Base-by-base conservation (phyloP, 1,284 basidiomycete genomes). In the Mycosarcoma mackinlayi region DNA sequence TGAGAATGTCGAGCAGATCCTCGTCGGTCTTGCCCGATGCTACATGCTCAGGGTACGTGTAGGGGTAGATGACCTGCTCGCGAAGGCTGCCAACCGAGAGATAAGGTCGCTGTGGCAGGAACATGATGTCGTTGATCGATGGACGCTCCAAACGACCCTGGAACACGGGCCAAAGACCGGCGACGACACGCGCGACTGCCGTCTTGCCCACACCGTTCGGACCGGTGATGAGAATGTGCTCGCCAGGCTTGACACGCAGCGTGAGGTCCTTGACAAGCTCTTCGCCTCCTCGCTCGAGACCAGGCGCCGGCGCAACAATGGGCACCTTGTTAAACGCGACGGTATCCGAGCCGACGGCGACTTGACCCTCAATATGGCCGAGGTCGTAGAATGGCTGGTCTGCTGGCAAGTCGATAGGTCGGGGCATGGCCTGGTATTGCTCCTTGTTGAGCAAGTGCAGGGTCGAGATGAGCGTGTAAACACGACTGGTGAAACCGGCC, bases 141-240 rank as follows among this genome's bases (percentile, higher is more conserved):
- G 80, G 80, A 24, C 65, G 55, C 25, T 76, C 71, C 23, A 85
- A 68, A 34, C 78, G 65, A 19, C 86, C 83, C 56, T 83, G 79
- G 70, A 85, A 83, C 76, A 89, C 78, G 80, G 88, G 73, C 94
- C 94, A 98, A 3, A 98, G 85, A 7, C 92, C 91, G 1, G 93
- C 93, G 4, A 97, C 85, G 8, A 98, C 91, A 9, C 94, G 87
- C 1, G 94, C 93, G 28, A 98, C 89, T 6, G 92, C 89, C 0
- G 93, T 95, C 86, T 98, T 98, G 0, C 95, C 95, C 1, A 95
- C 92, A 41, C 78, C 80, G 46, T 80, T 80, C n/a, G 91, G 90
- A 1, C 94, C 94, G 0, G 93, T 95, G 78, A 98, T 93, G 87
- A 97, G 91, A 5, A 95, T 85, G 81, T 97, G 94, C 83, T 96